Evolutionary conservation across 169 alveolate species (phyloP).

Genomic region (Eimeria acervulina): DNA sequence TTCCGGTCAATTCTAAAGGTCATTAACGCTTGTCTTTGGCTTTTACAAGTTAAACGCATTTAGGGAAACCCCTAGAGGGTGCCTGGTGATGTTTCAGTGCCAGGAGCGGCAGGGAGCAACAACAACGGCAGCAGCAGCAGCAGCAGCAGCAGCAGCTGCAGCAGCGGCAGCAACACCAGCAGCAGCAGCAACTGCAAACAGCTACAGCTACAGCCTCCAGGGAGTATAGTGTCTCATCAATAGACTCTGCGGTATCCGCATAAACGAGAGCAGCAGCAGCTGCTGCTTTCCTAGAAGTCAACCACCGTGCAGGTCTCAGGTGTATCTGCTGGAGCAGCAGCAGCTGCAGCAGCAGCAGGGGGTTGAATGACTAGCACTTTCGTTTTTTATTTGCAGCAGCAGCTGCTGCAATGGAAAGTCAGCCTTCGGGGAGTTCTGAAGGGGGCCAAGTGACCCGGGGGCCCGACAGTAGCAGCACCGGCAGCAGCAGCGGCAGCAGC

Average conservation of each 20-base stretch:
- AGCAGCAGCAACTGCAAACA: constrained; percentile 51
- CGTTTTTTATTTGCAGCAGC: background rate
- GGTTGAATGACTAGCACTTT: background rate
- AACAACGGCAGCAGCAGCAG: constrained; percentile 11
- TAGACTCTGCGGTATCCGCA: background rate
- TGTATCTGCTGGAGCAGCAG: constrained; percentile 23
- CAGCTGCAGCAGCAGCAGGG: constrained; percentile 28
- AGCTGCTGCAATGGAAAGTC: constrained; percentile 38
- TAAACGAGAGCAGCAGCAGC: constrained; percentile 23
- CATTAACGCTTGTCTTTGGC: background rate
- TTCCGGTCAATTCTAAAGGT: background rate
- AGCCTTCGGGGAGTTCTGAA: background rate
- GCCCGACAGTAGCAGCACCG: background rate
- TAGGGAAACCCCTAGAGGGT: background rate
- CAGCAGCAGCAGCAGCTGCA: constrained; percentile 31
- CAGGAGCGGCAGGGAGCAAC: constrained; percentile 13
- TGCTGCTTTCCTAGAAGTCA: background rate
- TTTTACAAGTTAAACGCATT: background rate
- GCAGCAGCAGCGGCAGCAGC: constrained; percentile 62
- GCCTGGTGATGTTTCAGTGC: background rate
- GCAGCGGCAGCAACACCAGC: constrained; percentile 44
- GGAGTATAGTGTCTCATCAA: background rate
- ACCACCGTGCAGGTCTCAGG: background rate
- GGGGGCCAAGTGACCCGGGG: constrained; percentile 31
- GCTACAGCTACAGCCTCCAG: background rate